Evolutionary conservation across 2,329 filamentous ascomycete genomes (phyloP), one percentile per base, ranked within the genome.

Genomic region (Epichloe aotearoae): DNA sequence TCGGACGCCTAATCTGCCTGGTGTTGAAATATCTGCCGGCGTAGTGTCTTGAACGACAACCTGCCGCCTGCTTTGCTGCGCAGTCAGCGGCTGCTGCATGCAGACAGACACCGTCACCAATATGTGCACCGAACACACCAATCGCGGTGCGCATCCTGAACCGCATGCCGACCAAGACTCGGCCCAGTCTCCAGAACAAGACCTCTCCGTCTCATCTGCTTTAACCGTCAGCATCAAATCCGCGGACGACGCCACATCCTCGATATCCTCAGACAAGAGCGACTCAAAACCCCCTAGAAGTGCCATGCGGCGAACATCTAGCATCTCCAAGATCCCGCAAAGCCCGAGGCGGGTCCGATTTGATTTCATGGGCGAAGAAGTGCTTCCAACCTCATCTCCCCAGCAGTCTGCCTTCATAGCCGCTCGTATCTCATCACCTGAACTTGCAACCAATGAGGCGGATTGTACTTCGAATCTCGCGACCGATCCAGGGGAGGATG

Each of bases 291-390:
- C 64, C 64, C 71, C 73, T 45, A 70, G 77, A 55, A 82, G 80
- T 58, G 80, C 77, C 44, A 63, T 83, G 51, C 74, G 80, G 52
- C 71, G 78, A 46, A 73, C 75, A 1, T 78, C 75, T 6, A 78
- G 72, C 57, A 70, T 67, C 34, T 72, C 74, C 26, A 73, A 69
- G 47, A 71, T 73, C 49, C 66, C 65, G 5, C 69, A 70, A 42
- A 80, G 77, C 58, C 77, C 77, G n/a, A 73, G 79, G 33, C 72
- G 77, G 53, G 80, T 83, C 51, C 78, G 80, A 46, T 83, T 83
- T 55, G 74, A 80, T 38, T 74, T 83, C 44, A 73, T 73, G 60
- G 79, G 79, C 49, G 68, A 73, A 55, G 78, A 83, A 58, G 77
- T 84, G 37, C 65, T 81, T 52, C 77, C 80, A 19, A 81, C 79